phyloP scores from a whole-genome alignment of 2,329 filamentous ascomycete species.

The Xylariomycetidae sp. region DNA sequence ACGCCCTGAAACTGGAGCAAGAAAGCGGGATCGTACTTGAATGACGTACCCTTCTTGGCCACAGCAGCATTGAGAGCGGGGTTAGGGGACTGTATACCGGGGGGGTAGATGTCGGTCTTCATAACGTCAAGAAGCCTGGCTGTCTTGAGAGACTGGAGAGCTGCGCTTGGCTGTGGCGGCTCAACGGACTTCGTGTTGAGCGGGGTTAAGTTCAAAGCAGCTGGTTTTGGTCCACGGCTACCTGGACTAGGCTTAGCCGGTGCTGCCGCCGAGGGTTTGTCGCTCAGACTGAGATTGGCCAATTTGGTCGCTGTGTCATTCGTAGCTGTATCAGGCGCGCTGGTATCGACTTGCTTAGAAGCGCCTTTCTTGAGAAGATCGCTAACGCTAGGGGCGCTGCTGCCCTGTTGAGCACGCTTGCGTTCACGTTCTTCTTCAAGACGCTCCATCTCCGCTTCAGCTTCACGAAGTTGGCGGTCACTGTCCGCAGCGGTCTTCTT shows the following conservation, averaged over 20 bases:
- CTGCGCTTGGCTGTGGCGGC: conserved; percentile 87
- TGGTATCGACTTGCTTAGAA: conserved; percentile 37
- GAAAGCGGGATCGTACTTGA: conserved; percentile 95
- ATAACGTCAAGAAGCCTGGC: conserved; percentile 82
- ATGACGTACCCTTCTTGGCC: conserved; percentile 72
- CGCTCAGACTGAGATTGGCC: conserved; percentile 44
- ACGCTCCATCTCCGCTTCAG: conserved; percentile 68
- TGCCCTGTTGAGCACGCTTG: conserved; percentile 45
- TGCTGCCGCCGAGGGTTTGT: conserved; percentile 47
- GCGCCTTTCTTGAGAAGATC: conserved; percentile 44
- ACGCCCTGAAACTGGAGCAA: conserved; percentile 93
- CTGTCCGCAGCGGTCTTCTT: conserved; percentile 49
- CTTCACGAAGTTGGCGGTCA: conserved; percentile 64
- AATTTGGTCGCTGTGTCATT: conserved; percentile 44
- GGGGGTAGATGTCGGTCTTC: conserved; percentile 74
- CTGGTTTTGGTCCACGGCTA: conserved; percentile 67
- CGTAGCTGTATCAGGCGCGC: conserved; percentile 33
- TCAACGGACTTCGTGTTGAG: conserved; percentile 81
- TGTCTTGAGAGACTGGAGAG: conserved; percentile 87
- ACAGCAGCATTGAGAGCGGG: conserved; percentile 81
- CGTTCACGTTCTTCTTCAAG: conserved; percentile 67
- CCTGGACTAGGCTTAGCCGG: conserved; percentile 47
- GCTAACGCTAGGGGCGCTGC: conserved; percentile 39
- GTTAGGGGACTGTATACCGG: conserved; percentile 82
- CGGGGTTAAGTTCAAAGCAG: conserved; percentile 80